Evolutionary conservation across 345 rosid genomes (phyloP), one percentile per base, ranked within the genome.

Genomic region (Sonneratia caseolaris): DNA sequence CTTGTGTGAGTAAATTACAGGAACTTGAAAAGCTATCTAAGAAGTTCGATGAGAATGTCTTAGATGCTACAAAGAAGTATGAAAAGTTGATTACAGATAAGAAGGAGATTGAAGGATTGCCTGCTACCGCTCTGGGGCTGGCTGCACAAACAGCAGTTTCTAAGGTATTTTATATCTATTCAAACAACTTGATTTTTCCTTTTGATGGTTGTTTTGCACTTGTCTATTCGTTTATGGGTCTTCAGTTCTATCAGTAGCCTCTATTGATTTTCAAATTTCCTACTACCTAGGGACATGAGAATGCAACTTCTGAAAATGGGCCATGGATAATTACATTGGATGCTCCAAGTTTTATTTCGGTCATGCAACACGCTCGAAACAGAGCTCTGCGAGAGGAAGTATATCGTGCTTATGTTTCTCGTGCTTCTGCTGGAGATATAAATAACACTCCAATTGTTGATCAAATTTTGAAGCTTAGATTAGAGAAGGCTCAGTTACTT

Each of bases 51-150:
- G 97, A 91, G 82, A 94, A 94, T 73, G 95, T 90, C 71, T 79
- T 94, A 82, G 98, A 94, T 73, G 89, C 97, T 73, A 94, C 97
- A 76, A 94, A 91, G 82, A 87, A 81, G 68, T 94, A 87, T 86
- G 96, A 91, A 82, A 94, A 89, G 77, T 73, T 89, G 69, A 84
- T 94, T 61, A 87, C 87, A 3, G 90, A 89, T 80, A 87, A 91
- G 81, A 88, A 83, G 71, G 96, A 87, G 71, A 83, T 94, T n/a
- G 93, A 91, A 37, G 98, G 98, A 64, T 77, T 94, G 86, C 95
- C 97, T 16, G 86, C 96, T 68, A 88, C 96, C 72, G 86, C 96
- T 76, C 90, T 94, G 80, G 96, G 89, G 27, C 75, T 94, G 77
- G 94, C 94, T 43, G 96, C 98, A 32, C 97, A 94, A 81, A 85